A percentile compares a stretch with the other conserved stretches of the same genome.
Conservation (phyloP, 169 alveolate species). For the Eimeria maxima region DNA sequence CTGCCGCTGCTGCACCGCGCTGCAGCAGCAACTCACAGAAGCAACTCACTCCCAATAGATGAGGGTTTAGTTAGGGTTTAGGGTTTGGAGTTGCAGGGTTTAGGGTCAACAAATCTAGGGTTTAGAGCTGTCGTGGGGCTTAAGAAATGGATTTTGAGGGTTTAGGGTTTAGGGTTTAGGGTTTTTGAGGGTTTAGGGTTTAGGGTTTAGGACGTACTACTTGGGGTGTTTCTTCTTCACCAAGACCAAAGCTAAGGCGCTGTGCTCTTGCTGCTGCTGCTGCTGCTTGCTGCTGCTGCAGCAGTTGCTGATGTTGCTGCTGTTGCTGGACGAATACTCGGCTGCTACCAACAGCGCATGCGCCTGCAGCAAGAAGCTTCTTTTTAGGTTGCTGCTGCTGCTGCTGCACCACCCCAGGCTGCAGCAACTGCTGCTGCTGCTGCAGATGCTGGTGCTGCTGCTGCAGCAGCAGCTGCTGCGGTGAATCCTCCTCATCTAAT, state of each 20-base stretch:
- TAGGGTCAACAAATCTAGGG: not conserved
- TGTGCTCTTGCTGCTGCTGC: slow-evolving; percentile 29
- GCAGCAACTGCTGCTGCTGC: too few relatives aligned
- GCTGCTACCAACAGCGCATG: slow-evolving; percentile 30
- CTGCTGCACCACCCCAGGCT: not conserved
- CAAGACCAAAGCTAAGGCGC: slow-evolving; percentile 30
- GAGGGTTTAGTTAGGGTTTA: too few relatives aligned
- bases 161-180: not conserved
- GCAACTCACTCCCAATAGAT: too few relatives aligned
- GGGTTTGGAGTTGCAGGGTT: too few relatives aligned
- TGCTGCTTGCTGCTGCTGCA: too few relatives aligned
- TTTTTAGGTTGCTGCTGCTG: not conserved
- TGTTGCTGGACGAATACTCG: slow-evolving; percentile 26
- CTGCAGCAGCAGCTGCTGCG: slow-evolving; percentile 1
- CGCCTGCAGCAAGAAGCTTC: slow-evolving; percentile 35
- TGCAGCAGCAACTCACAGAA: not conserved
- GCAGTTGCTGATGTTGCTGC: slow-evolving; percentile 39
- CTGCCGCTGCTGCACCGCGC: not conserved
- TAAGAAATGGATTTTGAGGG: not conserved
- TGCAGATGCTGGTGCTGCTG: too few relatives aligned
- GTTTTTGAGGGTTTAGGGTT: slow-evolving; percentile 26
- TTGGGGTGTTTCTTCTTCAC: not conserved
- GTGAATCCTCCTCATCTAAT: not conserved
- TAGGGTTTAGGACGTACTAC: slow-evolving; percentile 12
- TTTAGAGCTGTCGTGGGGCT: too few relatives aligned